A percentile compares a stretch with the other conserved stretches of the same genome.
Conservation (phyloP, 768 basidiomycete genomes). For the Cystobasidium ongulense region DNA sequence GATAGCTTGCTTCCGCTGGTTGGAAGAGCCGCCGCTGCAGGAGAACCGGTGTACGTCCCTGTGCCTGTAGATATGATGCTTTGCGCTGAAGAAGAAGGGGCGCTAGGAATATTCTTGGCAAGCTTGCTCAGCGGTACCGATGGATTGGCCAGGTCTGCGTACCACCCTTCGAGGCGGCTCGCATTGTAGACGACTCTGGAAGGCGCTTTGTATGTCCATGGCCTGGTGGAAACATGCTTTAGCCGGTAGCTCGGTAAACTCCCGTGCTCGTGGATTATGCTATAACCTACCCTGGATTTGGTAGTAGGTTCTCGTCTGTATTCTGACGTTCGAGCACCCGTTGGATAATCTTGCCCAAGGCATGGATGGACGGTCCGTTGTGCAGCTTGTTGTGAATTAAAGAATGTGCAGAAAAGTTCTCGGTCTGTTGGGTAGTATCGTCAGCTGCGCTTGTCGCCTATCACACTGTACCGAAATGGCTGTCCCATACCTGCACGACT, state of each 20-base stretch:
- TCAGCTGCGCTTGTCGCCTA: neutral
- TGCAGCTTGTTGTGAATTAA: neutral
- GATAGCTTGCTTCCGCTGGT: neutral
- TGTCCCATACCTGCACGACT: neutral
- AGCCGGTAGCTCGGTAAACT: too few species aligned
- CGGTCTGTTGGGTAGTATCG: neutral
- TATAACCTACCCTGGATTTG: neutral
- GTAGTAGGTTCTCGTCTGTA: neutral
- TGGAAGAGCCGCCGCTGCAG: neutral
- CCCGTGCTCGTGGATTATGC: too few species aligned
- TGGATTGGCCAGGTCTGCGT: neutral
- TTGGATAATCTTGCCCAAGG: conserved; percentile 1
- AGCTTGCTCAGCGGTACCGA: neutral
- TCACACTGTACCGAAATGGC: neutral
- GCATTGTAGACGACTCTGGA: conserved; percentile 5
- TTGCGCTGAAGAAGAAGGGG: neutral
- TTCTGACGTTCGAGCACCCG: neutral
- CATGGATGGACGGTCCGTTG: neutral
- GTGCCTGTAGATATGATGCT: neutral
- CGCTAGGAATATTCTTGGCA: neutral
- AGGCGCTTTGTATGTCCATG: neutral
- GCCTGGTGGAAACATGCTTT: neutral
- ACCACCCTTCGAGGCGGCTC: neutral
- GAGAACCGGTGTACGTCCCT: neutral
- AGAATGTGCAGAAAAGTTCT: neutral